A percentile compares a stretch with the other conserved stretches of the same genome.
Conservation (phyloP, 805 yeast genomes). For the Sporopachydermia quercuum region DNA sequence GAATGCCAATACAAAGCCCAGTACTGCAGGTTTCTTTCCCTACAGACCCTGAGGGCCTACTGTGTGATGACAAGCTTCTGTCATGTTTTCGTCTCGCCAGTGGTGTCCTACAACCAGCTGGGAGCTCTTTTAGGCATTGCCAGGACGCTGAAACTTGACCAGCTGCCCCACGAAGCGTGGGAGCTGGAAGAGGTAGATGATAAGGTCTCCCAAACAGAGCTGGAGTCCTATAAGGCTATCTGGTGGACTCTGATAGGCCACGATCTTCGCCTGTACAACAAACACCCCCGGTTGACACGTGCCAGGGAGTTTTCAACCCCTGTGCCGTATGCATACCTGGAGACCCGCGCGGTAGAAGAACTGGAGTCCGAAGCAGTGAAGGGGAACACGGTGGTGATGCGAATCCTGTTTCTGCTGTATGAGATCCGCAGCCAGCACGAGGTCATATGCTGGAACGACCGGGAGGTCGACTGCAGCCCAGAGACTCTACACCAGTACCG, state of each 20-base stretch:
- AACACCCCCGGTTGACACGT: conserved; percentile 1
- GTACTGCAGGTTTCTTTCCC: background rate
- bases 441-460: background rate
- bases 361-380: background rate
- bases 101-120: background rate
- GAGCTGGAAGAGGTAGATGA: background rate
- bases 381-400: background rate
- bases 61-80: background rate
- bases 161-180: too few relatives aligned
- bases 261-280: background rate
- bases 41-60: background rate
- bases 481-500: background rate
- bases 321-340: background rate
- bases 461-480: too few relatives aligned
- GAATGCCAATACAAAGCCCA: background rate
- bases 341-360: background rate
- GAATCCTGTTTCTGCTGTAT: background rate
- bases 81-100: background rate
- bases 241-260: conserved; percentile 1
- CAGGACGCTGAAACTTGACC: background rate
- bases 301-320: background rate
- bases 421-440: background rate
- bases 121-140: background rate
- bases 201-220: background rate
- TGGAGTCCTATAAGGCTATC: background rate